Base-by-base conservation (phyloP, 2,329 filamentous ascomycete genomes). In the Penicillium sp. region DNA sequence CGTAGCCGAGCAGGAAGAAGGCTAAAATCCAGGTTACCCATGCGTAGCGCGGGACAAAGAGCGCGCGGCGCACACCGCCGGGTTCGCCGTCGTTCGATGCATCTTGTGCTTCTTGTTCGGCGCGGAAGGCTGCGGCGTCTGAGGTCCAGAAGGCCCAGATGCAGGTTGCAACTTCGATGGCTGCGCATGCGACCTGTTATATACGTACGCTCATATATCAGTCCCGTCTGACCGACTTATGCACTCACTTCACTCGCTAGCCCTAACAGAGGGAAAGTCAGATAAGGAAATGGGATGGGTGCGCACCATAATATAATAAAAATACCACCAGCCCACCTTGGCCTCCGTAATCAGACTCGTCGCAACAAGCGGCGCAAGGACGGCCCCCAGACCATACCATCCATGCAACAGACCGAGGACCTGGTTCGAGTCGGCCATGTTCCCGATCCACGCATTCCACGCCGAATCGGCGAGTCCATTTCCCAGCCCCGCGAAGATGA, bases 241-340 rank as follows among this genome's bases (percentile, higher is more conserved):
- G 3, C 26, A 26, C 26, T 26, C 26, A 26, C 26, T 26, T 26
- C 26, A 26, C 26, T 26, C 5, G 31, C 11, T 30, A 51, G 21
- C 15, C 17, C 15, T 9, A 35, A 15, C 5, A 21, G 41, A 8
- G 23, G 41, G 30, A 26, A 17, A 57, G 15, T 26, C 26, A 6
- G 23, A 19, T n/a, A 15, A 29, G 21, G 17, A 21, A 35, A 44
- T 17, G 15, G 29, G 13, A 9, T 38, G 3, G 5, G 15, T 0
- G n/a, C 83, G 64, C 70, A 90, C 86, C 88, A 93, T 90, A 60
- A 92, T 77, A 71, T 92, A 92, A 76, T 91, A 94, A 75, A 90
- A 93, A 11, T 81, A 81, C 69, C 89, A 92, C 91, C 91, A 95
- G 0, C 80, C 80, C 55, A 89, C 71, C 4, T 78, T 67, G 0